A percentile compares a stretch with the other conserved stretches of the same genome.
Evolutionary conservation across 164 flowering plant species (phyloP).

Genomic region (Magnolia kwangsiensis): DNA sequence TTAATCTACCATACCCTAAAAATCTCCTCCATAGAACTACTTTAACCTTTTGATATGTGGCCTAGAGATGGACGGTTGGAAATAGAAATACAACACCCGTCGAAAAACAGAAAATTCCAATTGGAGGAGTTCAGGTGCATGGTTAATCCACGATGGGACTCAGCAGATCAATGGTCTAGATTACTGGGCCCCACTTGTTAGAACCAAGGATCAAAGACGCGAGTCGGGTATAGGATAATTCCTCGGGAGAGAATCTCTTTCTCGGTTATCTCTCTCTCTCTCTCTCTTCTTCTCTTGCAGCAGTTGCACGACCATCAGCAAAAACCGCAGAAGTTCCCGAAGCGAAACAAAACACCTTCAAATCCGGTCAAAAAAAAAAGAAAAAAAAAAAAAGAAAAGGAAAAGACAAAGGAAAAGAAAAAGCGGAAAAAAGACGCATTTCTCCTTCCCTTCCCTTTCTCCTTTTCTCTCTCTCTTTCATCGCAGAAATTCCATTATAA

Average conservation of each 20-base stretch:
- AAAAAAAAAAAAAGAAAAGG: neutral
- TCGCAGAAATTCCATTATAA: neutral
- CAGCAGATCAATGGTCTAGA: too few relatives aligned
- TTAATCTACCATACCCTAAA: too few relatives aligned
- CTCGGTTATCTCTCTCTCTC: neutral
- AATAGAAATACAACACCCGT: neutral
- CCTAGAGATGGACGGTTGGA: too few relatives aligned
- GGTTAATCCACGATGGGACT: too few relatives aligned
- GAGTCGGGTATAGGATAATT: too few relatives aligned
- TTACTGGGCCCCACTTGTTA: neutral
- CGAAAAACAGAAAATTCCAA: neutral
- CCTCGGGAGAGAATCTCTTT: neutral
- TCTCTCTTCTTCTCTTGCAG: neutral
- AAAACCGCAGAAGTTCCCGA: conserved; percentile 16
- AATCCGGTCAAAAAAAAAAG: conserved; percentile 12
- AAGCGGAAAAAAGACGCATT: conserved; percentile 1
- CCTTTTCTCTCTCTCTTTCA: neutral
- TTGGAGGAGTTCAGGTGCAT: neutral
- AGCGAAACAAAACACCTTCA: conserved; percentile 16
- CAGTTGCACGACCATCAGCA: conserved; percentile 13
- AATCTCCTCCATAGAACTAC: too few relatives aligned
- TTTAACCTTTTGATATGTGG: too few relatives aligned
- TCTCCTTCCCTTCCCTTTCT: conserved; percentile 3
- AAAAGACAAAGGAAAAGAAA: conserved; percentile 2
- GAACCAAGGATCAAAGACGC: neutral